Evolutionary conservation across 257 asterid species (phyloP).

Genomic region (Petunia axillaris): DNA sequence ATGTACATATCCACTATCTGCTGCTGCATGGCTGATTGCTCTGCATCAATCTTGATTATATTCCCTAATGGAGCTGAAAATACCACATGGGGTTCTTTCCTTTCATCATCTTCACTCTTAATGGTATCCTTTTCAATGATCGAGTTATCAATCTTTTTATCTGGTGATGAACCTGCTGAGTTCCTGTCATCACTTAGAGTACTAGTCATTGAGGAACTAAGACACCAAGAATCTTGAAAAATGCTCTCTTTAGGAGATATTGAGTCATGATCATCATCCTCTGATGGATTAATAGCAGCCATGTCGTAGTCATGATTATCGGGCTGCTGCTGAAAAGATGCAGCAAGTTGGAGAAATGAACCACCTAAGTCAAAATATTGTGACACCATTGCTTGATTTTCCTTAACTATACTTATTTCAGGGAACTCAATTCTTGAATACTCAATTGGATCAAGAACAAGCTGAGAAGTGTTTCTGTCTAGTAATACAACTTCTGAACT

Average conservation of each 20-base stretch:
- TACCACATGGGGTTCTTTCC: slow-evolving; percentile 26
- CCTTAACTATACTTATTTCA: slow-evolving; percentile 45
- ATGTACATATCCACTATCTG: slow-evolving; percentile 77
- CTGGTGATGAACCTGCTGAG: slow-evolving; percentile 40
- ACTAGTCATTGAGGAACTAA: slow-evolving; percentile 63
- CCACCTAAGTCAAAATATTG: slow-evolving; percentile 58
- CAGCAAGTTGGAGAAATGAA: slow-evolving; percentile 66
- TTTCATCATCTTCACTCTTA: slow-evolving; percentile 31
- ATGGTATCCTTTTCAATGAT: slow-evolving; percentile 24
- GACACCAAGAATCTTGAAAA: slow-evolving; percentile 52
- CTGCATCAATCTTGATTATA: slow-evolving; percentile 44
- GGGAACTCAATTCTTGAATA: slow-evolving; percentile 66
- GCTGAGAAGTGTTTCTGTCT: slow-evolving; percentile 43
- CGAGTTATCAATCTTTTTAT: background rate
- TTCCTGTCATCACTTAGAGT: slow-evolving; percentile 50
- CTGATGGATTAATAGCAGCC: slow-evolving; percentile 45
- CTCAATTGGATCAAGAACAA: slow-evolving; percentile 34
- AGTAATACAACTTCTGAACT: slow-evolving; percentile 27
- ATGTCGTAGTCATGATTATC: slow-evolving; percentile 54
- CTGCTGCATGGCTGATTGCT: slow-evolving; percentile 65
- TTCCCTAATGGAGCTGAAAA: slow-evolving; percentile 41
- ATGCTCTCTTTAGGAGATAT: slow-evolving; percentile 44
- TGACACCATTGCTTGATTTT: slow-evolving; percentile 67
- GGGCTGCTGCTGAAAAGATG: slow-evolving; percentile 33
- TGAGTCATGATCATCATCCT: slow-evolving; percentile 34